These are phyloP conservation scores for Oryza nivara DNA, from an alignment of 176 grass and related monocot species.

Conservation along the genomic window DNA sequence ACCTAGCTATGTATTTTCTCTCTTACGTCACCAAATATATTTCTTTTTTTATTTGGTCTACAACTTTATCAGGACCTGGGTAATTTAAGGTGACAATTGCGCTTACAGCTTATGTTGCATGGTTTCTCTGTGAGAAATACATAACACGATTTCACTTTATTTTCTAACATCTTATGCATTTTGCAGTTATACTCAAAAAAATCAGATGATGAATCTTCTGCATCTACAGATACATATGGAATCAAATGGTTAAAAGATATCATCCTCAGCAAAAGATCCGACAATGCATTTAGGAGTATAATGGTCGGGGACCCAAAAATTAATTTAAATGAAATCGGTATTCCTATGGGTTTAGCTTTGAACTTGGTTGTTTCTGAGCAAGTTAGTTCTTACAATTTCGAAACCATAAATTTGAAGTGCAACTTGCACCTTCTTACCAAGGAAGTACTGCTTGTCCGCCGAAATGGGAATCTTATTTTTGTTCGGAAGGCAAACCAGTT, in stretches of 20 bases:
- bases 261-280: slow-evolving; percentile 86
- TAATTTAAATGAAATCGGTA: slow-evolving; percentile 73
- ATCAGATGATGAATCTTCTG: slow-evolving; percentile 59
- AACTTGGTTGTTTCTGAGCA: slow-evolving; percentile 67
- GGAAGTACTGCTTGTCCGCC: slow-evolving; percentile 51
- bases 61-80: slow-evolving; percentile 5
- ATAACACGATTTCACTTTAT: slow-evolving; percentile 4
- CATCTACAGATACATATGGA: slow-evolving; percentile 57
- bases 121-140: neutral
- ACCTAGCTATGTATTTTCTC: slow-evolving; percentile 17
- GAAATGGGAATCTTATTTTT: slow-evolving; percentile 55
- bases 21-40: neutral
- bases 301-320: slow-evolving; percentile 95
- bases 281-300: slow-evolving; percentile 74
- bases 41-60: neutral
- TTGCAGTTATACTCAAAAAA: slow-evolving; percentile 72
- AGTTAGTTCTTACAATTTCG: slow-evolving; percentile 66
- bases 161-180: slow-evolving; percentile 26
- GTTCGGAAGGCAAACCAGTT: slow-evolving; percentile 65
- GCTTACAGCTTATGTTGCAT: neutral
- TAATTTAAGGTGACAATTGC: slow-evolving; percentile 23
- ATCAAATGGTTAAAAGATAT: slow-evolving; percentile 87
- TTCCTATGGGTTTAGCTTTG: slow-evolving; percentile 61
- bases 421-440: slow-evolving; percentile 57
- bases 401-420: slow-evolving; percentile 62